phyloP scores from a whole-genome alignment of 169 alveolate genomes.

The Plasmodium yoelii region DNA sequence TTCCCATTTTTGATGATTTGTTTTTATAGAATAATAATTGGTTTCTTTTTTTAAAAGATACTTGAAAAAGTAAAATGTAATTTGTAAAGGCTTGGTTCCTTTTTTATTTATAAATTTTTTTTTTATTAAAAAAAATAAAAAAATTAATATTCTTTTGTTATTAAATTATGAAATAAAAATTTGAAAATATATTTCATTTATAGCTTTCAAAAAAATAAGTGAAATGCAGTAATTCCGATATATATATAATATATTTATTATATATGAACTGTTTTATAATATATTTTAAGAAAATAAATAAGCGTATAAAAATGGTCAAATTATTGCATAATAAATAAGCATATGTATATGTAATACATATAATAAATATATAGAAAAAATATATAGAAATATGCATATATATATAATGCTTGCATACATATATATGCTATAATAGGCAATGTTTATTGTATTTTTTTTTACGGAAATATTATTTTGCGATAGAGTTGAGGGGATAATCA shows the following conservation, averaged over 20 bases:
- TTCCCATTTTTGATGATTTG: conserved; percentile 54
- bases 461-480: conserved; percentile 2
- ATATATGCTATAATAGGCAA: background rate
- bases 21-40: no score
- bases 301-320: no score
- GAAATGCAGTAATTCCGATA: no score
- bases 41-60: no score
- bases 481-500: conserved; percentile 74
- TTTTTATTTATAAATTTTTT: conserved; percentile 1
- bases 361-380: no score
- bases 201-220: no score
- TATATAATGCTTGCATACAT: background rate
- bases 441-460: background rate
- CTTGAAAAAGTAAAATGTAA: background rate
- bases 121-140: background rate
- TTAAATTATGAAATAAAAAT: background rate
- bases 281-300: no score
- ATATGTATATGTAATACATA: no score
- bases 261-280: no score
- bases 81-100: background rate
- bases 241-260: no score
- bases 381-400: background rate
- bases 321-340: no score
- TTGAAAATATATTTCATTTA: no score
- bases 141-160: background rate